Evolutionary conservation across 75 land plant genomes (phyloP), one percentile per base, ranked within the genome.

Genomic region (Chamaecyparis obtusa): DNA sequence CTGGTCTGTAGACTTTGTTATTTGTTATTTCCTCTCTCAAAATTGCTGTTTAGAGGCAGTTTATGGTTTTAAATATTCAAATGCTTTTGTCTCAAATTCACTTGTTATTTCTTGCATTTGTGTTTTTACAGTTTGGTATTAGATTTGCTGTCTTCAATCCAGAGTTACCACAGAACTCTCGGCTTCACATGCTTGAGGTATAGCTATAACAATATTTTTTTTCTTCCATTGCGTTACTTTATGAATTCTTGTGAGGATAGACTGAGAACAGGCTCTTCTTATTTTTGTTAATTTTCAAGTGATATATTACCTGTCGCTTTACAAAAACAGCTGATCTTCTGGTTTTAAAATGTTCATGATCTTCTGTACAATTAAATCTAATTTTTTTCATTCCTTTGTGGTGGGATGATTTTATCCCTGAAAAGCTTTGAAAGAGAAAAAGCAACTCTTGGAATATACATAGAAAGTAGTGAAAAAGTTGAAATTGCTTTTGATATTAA

Each of bases 151-250:
- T 98, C 35, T 90, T 98, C 56, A 96, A 98, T 94, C 95, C 97
- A 44, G 98, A 98, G 87, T 84, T 98, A 81, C 99, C 99, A 49
- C 99, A 98, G 37, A 98, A 96, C 88, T 98, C 99, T 46, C 96
- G 99, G 46, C 94, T 93, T 27, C 99, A 98, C 89, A 98, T 98
- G 1, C 93, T 98, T 81, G 93, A 94, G 96, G 98, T 95, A 90
- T 60, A 87, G 60, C 21, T 5, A 8, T 51, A 54, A 19, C 36
- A 27, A 6, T 57, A 46, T 6, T 21, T 41, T 11, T 67, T n/a
- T n/a, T n/a, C n/a, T 39, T 35, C 32, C 36, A 19, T 35, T 84
- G 46, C 41, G 13, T 13, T 87, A 56, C 8, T 83, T 71, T 71
- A 71, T 71, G 75, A n/a, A 30, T 9, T 9, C 14, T 80, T 27